Percentiles rank a stretch among this genome's conserved stretches.
Conservation (phyloP, 306 rosid genomes). For the Fragaria ananassa region DNA sequence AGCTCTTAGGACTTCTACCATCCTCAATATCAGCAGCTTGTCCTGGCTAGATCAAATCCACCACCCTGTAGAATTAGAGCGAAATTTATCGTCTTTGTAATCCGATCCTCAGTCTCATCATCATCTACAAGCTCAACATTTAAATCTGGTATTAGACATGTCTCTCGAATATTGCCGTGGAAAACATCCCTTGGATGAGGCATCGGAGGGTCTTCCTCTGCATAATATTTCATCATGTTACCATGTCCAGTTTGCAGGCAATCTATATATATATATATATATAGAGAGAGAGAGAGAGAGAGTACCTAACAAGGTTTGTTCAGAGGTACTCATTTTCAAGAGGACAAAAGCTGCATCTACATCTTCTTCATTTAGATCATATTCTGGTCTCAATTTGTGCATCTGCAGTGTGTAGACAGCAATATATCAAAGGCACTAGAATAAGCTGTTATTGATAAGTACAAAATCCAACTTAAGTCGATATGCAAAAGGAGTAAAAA, state of each 20-base stretch:
- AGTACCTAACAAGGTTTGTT: slow-evolving; percentile 20
- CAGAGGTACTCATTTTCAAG: slow-evolving; percentile 16
- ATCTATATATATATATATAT: not conserved
- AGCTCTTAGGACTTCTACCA: slow-evolving; percentile 29
- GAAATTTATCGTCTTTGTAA: slow-evolving; percentile 9
- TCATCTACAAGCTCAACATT: slow-evolving; percentile 5
- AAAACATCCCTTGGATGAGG: slow-evolving; percentile 8
- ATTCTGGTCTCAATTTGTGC: slow-evolving; percentile 34
- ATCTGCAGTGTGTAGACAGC: slow-evolving; percentile 29
- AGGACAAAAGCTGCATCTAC: slow-evolving; percentile 41
- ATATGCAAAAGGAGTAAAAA: not conserved
- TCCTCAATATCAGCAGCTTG: slow-evolving; percentile 20
- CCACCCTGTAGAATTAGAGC: slow-evolving; percentile 13
- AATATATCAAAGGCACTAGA: not conserved
- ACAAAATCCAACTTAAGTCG: not conserved
- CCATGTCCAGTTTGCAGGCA: not conserved
- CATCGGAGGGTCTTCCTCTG: not conserved
- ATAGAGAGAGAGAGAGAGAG: not conserved
- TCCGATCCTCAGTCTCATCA: not conserved
- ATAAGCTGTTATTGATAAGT: not conserved
- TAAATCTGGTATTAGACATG: not conserved
- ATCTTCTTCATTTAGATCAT: slow-evolving; percentile 14
- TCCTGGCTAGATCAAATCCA: slow-evolving; percentile 6
- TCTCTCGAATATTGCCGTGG: slow-evolving; percentile 7
- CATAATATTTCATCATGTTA: slow-evolving; percentile 6